Evolutionary conservation across 2,329 filamentous ascomycete genomes (phyloP).

Genomic region (Plenodomus lindquistii): DNA sequence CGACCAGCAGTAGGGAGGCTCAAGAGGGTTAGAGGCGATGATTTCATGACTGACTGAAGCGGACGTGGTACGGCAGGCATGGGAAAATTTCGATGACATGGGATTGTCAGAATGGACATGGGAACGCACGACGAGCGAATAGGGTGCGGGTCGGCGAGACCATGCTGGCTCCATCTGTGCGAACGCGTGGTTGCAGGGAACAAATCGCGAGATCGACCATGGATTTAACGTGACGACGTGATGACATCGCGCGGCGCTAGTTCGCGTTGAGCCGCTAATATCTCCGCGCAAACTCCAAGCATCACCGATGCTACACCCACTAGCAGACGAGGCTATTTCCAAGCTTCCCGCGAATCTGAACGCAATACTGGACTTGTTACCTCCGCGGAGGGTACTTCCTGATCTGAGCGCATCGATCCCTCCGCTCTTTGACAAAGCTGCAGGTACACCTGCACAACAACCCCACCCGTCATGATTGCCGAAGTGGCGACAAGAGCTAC

Average conservation of each 20-base stretch:
- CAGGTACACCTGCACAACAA: background rate
- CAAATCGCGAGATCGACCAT: background rate
- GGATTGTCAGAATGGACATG: slow-evolving; percentile 15
- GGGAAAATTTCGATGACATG: slow-evolving; percentile 23
- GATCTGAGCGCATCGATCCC: background rate
- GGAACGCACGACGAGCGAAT: slow-evolving; percentile 16
- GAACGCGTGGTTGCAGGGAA: slow-evolving; percentile 22
- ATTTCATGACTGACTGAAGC: slow-evolving; percentile 42
- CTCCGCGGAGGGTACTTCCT: background rate
- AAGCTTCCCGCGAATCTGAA: background rate
- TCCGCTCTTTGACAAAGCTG: background rate
- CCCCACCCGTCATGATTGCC: background rate
- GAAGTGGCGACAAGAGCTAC: background rate
- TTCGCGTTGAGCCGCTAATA: slow-evolving; percentile 27
- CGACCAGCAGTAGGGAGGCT: slow-evolving; percentile 22
- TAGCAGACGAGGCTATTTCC: slow-evolving; percentile 5
- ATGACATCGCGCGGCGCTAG: slow-evolving; percentile 32
- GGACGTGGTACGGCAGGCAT: slow-evolving; percentile 26
- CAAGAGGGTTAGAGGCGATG: slow-evolving; percentile 23
- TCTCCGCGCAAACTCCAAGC: slow-evolving; percentile 2
- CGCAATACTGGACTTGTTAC: background rate
- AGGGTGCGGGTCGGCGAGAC: slow-evolving; percentile 1
- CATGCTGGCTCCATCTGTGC: slow-evolving; percentile 12
- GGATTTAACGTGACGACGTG: slow-evolving; percentile 32
- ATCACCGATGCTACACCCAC: slow-evolving; percentile 2